Base-by-base conservation (phyloP, 2,329 filamentous ascomycete species). In the Cercospora nicotianae region DNA sequence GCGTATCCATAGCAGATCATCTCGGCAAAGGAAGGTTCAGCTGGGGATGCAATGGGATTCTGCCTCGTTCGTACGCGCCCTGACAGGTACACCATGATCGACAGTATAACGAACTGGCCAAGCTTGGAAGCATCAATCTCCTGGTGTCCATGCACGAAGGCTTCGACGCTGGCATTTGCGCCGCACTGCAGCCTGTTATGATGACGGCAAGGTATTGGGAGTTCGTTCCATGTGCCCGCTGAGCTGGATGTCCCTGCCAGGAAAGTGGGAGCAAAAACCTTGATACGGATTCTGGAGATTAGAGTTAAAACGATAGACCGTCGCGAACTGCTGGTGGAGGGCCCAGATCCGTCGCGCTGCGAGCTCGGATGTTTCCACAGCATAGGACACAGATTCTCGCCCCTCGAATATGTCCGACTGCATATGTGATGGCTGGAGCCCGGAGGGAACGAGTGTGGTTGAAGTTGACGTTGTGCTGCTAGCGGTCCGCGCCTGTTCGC, bases 1-100 rank as follows among this genome's bases (percentile, higher is more conserved):
- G 59, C 60, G 16, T 42, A 58, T 58, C 62, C 62, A 65, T 62
- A 57, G 45, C 61, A 45, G 12, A 67, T 65, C 62, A 67, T 65
- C 66, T 67, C 62, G 62, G 55, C 13, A 30, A 28, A 62, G 28
- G 58, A 42, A 53, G 45, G n/a, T 53, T 36, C n/a, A 8, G 18
- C 57, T 16, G 45, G 57, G 62, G 45, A 20, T 5, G n/a, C 30
- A 20, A 30, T 53, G 36, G 20, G 23, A 2, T 23, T 10, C 28
- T 42, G 51, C 51, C 51, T 30, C 48, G 42, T 45, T 16, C 23
- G 62, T 57, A 16, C 16, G 31, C 12, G 23, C 16, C 23, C 30
- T 20, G n/a, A 36, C 62, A 64, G 62, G 60, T 23, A 36, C n/a
- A 42, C 36, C 62, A 53, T 59, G 62, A 23, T 12, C 31, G 20